Evolutionary conservation across 2,329 filamentous ascomycete genomes (phyloP).

Genomic region (Aspergillus versicolor): DNA sequence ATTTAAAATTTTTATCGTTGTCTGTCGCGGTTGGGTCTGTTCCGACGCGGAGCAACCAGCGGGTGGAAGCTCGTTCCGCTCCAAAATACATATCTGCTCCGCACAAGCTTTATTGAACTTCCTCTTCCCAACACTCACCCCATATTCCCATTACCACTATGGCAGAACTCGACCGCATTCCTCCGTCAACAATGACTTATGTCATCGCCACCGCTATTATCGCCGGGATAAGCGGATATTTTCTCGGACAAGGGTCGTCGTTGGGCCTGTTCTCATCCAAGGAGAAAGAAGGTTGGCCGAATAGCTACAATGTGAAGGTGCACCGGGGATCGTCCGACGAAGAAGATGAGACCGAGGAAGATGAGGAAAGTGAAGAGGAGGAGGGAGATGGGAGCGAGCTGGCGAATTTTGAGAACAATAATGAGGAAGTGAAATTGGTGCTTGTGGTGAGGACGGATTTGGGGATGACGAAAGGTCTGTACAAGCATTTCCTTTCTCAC

Average conservation of each 20-base stretch:
- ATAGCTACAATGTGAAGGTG: constrained; percentile 54
- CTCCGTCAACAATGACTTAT: constrained; percentile 58
- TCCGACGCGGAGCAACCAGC: not conserved
- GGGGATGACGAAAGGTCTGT: constrained; percentile 89
- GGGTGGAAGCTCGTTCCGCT: not conserved
- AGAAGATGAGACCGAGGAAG: constrained; percentile 41
- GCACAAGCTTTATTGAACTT: not conserved
- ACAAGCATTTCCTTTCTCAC: constrained; percentile 19
- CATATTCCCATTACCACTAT: constrained; percentile 21
- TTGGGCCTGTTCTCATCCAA: constrained; percentile 62
- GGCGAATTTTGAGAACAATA: constrained; percentile 51
- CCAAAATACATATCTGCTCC: not conserved
- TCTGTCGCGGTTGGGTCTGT: not conserved
- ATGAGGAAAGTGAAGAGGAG: constrained; percentile 67
- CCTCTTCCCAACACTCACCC: not conserved
- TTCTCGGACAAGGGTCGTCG: constrained; percentile 62
- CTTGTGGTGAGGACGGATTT: constrained; percentile 90
- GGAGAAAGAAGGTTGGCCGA: constrained; percentile 49
- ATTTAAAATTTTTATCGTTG: too few species aligned
- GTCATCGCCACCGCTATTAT: constrained; percentile 73
- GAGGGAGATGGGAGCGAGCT: constrained; percentile 57
- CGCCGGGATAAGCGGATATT: constrained; percentile 73
- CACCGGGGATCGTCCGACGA: constrained; percentile 45
- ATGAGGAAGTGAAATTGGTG: constrained; percentile 90
- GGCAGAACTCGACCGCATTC: constrained; percentile 40